Base-by-base conservation (phyloP, 768 basidiomycete genomes). In the Russula foetens region DNA sequence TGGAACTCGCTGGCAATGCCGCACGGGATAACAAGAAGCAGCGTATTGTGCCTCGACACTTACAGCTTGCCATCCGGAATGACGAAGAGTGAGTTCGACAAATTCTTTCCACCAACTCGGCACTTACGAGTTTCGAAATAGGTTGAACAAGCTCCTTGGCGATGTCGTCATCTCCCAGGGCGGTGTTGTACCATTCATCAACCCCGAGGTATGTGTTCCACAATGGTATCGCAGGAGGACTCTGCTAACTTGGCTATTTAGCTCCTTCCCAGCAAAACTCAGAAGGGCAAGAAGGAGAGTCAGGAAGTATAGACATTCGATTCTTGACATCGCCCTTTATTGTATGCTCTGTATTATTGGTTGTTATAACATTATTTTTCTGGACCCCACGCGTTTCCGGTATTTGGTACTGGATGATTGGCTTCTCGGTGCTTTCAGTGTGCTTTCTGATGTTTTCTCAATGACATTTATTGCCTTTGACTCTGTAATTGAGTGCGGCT, bases 141-240 rank as follows among this genome's bases (percentile, higher is more conserved):
- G 85, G 68, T 74, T 89, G 71, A 84, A 84, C 73, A 81, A 77
- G 69, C 78, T 90, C 47, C 81, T 90, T 46, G 87, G 85, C 26
- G 78, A 85, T 66, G 94, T 96, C 64, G 85, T 93, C 74, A 95
- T 96, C 77, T 93, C 92, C 35, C 92, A 96, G 73, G 94, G 94
- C 75, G 94, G 94, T 81, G 91, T 93, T 59, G 86, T 92, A 21
- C 90, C 90, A 60, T 82, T 82, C 71, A 96, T 96, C 71, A 79
- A 83, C 68, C 76, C 82, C 51, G 84, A 83, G 60, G 78, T 81
- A n/a, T n/a, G 62, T 47, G 69, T 59, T 23, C 4, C 2, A 31
- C 19, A 23, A 17, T 44, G 28, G 12, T 23, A 46, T 44, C 46
- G 7, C 26, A 17, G 1, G 29, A 29, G 21, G n/a, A 5, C 11